Conservation (phyloP, 495 filamentous ascomycete genomes). For the Xylaria acuta region DNA sequence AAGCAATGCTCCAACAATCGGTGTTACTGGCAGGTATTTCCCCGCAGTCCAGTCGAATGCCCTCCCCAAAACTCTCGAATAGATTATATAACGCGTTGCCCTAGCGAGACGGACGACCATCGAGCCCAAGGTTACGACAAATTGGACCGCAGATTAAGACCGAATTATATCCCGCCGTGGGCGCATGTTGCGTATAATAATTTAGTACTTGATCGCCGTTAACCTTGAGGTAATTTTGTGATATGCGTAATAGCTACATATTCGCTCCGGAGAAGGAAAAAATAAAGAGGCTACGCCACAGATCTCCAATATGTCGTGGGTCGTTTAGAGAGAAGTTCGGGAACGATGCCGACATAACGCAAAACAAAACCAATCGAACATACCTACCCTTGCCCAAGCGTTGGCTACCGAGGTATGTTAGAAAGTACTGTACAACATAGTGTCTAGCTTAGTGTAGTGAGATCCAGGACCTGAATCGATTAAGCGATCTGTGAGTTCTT, state of each 20-base stretch:
- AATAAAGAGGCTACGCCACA: neutral
- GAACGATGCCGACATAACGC: constrained; percentile 5
- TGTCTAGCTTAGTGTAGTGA: constrained; percentile 1
- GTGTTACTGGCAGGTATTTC: constrained; percentile 43
- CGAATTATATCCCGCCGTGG: constrained; percentile 10
- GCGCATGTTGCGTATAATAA: neutral
- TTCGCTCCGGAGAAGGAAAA: constrained; percentile 4
- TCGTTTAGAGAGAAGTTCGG: constrained; percentile 5
- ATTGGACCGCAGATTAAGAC: constrained; percentile 6
- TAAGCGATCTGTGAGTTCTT: constrained; percentile 4
- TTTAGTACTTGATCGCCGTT: constrained; percentile 5
- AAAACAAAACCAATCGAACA: constrained; percentile 3
- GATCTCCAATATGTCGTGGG: neutral
- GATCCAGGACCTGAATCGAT: neutral
- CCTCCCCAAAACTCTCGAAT: constrained; percentile 32
- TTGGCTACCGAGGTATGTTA: neutral
- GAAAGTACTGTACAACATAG: neutral
- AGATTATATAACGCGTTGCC: constrained; percentile 16
- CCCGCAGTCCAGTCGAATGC: constrained; percentile 38
- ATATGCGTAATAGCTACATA: constrained; percentile 2
- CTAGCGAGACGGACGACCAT: neutral
- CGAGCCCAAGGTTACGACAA: neutral
- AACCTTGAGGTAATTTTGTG: constrained; percentile 3
- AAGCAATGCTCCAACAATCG: constrained; percentile 34
- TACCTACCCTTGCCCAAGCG: neutral